Evolutionary conservation across 1,284 basidiomycete species (phyloP), one percentile per base, ranked within the genome.

Genomic region (Irpex sp.): DNA sequence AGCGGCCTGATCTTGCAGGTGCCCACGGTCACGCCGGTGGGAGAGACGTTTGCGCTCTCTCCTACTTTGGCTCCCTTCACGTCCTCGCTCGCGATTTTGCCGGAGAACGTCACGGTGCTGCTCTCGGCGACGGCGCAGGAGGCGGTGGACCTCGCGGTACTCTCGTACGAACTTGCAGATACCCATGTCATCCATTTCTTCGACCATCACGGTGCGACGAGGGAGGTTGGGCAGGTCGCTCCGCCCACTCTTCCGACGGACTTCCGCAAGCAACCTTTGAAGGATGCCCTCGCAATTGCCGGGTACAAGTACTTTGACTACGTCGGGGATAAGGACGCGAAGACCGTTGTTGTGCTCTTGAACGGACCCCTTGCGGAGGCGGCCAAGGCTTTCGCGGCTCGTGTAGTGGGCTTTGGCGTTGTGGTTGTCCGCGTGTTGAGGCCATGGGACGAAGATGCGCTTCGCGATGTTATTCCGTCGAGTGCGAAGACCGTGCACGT

Each of bases 81-180:
- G 7, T 78, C 86, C 2, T 77, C 84, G 13, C 80, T 92, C 63
- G 72, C 80, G 9, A 76, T 88, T 62, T 76, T 93, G n/a, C 87
- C 89, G 1, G 82, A 89, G 57, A 83, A 85, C 64, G 83, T 93
- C 69, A 82, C 88, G n/a, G 81, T 97, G 58, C 76, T 96, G 56
- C 82, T 96, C 65, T 96, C 94, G 19, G 86, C 93, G 6, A 88
- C 89, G 2, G 86, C 93, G 0, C 88, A 91, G 67, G 91, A 95
- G 73, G 82, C 90, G 7, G 82, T 89, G 49, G 89, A 93, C 68
- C 85, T 93, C 63, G 84, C 92, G 1, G 70, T 81, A 15, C 78
- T 93, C 52, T 81, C 91, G 4, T 93, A 93, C 78, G 79, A 78
- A 62, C 75, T 91, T 59, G 79, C 81, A 19, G 74, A 78, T 36